Conservation (phyloP, 2,329 filamentous ascomycete species). For the Westerdykella sp. region DNA sequence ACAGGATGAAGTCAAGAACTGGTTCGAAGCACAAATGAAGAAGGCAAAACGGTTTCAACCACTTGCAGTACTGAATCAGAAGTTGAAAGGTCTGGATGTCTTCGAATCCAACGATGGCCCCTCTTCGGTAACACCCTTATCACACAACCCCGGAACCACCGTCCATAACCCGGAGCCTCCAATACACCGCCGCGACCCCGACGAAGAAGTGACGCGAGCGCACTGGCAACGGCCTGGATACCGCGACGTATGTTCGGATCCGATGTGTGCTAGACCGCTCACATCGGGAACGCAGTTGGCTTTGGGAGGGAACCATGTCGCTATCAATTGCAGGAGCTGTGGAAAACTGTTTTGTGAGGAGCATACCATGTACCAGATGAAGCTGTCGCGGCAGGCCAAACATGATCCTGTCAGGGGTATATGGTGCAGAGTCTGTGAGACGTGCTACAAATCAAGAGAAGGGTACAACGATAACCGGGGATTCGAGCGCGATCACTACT, state of each 20-base stretch:
- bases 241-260: conserved; percentile 80
- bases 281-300: conserved; percentile 46
- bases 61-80: conserved; percentile 85
- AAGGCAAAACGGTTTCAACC: conserved; percentile 93
- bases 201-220: conserved; percentile 77
- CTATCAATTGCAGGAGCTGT: conserved; percentile 88
- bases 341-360: conserved; percentile 92
- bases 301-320: conserved; percentile 72
- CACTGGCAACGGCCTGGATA: conserved; percentile 81
- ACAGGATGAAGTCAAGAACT: conserved; percentile 92
- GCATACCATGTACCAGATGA: conserved; percentile 99
- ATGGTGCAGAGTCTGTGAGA: conserved; percentile 96
- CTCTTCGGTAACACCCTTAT: conserved; percentile 33
- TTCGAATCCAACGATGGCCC: conserved; percentile 83
- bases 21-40: conserved; percentile 91
- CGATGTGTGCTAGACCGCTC: conserved; percentile 58
- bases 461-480: conserved; percentile 89
- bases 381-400: conserved; percentile 78
- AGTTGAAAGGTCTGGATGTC: conserved; percentile 83
- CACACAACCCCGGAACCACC: conserved; percentile 25
- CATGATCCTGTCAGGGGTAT: conserved; percentile 85
- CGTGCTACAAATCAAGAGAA: conserved; percentile 95
- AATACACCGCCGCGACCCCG: conserved; percentile 58
- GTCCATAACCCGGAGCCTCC: conserved; percentile 25
- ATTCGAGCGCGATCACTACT: conserved; percentile 63